Evolutionary conservation across 2,329 filamentous ascomycete species (phyloP).

Genomic region (Fragosphaeria purpurea): DNA sequence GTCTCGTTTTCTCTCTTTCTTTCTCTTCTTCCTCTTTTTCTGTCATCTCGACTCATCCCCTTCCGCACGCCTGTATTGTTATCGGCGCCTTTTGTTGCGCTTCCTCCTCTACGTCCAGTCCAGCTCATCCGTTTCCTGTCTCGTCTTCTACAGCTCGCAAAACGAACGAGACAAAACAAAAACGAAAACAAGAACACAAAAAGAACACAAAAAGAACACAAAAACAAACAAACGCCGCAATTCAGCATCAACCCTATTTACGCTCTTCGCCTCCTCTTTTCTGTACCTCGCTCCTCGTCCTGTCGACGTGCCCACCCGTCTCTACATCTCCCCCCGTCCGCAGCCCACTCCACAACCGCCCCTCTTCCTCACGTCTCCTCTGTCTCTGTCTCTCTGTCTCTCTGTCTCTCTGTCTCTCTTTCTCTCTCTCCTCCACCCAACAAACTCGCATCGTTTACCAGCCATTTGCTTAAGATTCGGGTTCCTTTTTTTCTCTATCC

Average conservation of each 20-base stretch:
- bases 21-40: background rate
- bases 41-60: background rate
- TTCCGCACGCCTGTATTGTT: background rate
- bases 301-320: background rate
- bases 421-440: slow-evolving; percentile 2
- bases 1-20: background rate
- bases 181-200: background rate
- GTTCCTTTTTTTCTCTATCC: background rate
- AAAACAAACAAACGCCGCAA: background rate
- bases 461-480: background rate
- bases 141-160: background rate
- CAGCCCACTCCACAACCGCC: slow-evolving; percentile 6
- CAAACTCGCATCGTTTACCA: slow-evolving; percentile 2
- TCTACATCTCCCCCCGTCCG: background rate
- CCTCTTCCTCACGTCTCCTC: background rate
- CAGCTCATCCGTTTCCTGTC: background rate
- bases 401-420: background rate
- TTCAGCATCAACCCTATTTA: background rate
- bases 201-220: background rate
- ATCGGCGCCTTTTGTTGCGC: background rate
- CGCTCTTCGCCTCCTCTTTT: background rate
- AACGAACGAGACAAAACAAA: background rate
- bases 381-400: background rate
- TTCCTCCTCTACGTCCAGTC: background rate
- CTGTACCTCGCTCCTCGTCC: background rate